Conservation (phyloP, 495 filamentous ascomycete species). For the Xylaria cubensis region DNA sequence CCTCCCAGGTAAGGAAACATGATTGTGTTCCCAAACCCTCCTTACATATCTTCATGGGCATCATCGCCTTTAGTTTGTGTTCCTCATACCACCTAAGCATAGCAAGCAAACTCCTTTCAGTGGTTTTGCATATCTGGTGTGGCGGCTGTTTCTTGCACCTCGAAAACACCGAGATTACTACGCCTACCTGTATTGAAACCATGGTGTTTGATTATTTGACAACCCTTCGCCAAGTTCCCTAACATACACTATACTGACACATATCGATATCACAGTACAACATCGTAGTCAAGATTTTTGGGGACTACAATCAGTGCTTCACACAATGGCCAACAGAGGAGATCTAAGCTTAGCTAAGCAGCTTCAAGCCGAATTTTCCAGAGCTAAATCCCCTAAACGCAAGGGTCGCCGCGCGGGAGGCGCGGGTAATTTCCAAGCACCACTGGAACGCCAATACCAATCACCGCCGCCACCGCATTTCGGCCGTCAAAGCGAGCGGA, state of each 20-base stretch:
- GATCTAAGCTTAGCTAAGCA: conserved; percentile 12
- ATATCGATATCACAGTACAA: neutral
- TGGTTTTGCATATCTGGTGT: neutral
- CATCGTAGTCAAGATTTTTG: neutral
- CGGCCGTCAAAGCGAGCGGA: neutral
- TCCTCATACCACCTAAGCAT: neutral
- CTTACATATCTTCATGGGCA: neutral
- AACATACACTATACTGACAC: neutral
- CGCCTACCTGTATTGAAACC: too few species aligned
- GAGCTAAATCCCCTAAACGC: neutral
- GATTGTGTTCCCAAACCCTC: neutral
- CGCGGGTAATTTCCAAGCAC: neutral
- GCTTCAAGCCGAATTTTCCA: conserved; percentile 18
- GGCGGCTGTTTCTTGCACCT: neutral
- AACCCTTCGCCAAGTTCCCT: neutral
- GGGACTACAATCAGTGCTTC: neutral
- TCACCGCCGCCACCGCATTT: neutral
- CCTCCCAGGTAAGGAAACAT: neutral
- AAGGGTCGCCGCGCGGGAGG: neutral
- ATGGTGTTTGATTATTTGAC: neutral
- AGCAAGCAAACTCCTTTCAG: neutral
- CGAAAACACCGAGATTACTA: neutral
- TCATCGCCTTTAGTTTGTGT: neutral
- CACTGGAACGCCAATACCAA: neutral
- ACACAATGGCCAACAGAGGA: conserved; percentile 3